Percentiles rank a stretch among this genome's conserved stretches.
Evolutionary conservation across 305 asterid species (phyloP).

Genomic region (Striga hermonthica): DNA sequence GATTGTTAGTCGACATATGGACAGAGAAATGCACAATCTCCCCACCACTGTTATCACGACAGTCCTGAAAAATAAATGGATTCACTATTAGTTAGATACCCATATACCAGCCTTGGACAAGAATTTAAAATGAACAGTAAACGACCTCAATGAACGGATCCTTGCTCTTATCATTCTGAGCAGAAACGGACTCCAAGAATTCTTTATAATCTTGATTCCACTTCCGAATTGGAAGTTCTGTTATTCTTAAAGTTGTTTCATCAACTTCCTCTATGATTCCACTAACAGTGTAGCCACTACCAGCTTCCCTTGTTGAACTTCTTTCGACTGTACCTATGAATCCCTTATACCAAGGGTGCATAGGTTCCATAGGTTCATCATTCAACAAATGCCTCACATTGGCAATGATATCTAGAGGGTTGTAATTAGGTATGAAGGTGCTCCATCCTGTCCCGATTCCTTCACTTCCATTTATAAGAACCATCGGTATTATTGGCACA

Average conservation of each 20-base stretch:
- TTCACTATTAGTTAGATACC: slow-evolving; percentile 20
- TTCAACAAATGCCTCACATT: slow-evolving; percentile 68
- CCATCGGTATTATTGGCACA: slow-evolving; percentile 79
- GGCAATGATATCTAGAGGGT: slow-evolving; percentile 76
- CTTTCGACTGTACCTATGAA: slow-evolving; percentile 74
- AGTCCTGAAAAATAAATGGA: slow-evolving; percentile 41
- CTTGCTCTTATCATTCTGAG: slow-evolving; percentile 63
- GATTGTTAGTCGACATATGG: slow-evolving; percentile 49
- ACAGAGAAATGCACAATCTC: slow-evolving; percentile 64
- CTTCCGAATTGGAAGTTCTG: slow-evolving; percentile 82
- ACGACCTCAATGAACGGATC: slow-evolving; percentile 82
- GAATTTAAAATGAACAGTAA: not conserved
- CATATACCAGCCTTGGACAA: not conserved
- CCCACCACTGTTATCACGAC: slow-evolving; percentile 63
- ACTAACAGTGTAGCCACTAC: slow-evolving; percentile 55
- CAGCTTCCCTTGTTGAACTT: slow-evolving; percentile 62
- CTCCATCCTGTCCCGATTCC: slow-evolving; percentile 99
- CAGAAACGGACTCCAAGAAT: slow-evolving; percentile 70
- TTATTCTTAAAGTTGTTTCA: slow-evolving; percentile 61
- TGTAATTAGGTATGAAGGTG: slow-evolving; percentile 77
- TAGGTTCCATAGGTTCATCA: slow-evolving; percentile 67
- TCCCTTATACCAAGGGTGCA: slow-evolving; percentile 96
- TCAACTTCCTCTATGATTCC: slow-evolving; percentile 75
- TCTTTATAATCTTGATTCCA: slow-evolving; percentile 97
- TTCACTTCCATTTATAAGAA: slow-evolving; percentile 94